phyloP scores from a whole-genome alignment of 2,329 filamentous ascomycete genomes.

The Colletotrichum lupini region DNA sequence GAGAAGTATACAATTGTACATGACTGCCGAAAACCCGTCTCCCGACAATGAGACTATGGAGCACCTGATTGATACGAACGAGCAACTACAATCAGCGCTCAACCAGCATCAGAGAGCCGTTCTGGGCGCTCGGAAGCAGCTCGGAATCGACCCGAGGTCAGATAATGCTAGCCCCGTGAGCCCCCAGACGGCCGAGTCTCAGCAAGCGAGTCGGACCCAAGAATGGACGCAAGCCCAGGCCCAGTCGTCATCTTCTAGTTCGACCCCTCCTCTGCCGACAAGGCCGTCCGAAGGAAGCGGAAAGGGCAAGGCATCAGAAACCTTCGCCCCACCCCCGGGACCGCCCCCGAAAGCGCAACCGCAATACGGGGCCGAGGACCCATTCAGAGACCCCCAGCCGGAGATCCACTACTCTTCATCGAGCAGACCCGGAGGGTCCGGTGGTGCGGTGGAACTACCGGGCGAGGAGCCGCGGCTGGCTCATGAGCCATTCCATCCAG shows the following conservation, averaged over 20 bases:
- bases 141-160: slow-evolving; percentile 52
- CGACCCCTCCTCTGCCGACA: slow-evolving; percentile 20
- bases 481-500: slow-evolving; percentile 53
- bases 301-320: slow-evolving; percentile 43
- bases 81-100: slow-evolving; percentile 84
- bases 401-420: slow-evolving; percentile 20
- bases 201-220: slow-evolving; percentile 32
- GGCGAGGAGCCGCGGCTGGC: slow-evolving; percentile 49
- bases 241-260: slow-evolving; percentile 34
- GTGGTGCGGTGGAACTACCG: slow-evolving; percentile 25
- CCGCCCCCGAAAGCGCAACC: slow-evolving; percentile 43
- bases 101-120: slow-evolving; percentile 88
- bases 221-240: slow-evolving; percentile 39
- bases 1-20: slow-evolving; percentile 86
- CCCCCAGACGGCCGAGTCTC: slow-evolving; percentile 36
- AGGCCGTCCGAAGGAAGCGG: slow-evolving; percentile 32
- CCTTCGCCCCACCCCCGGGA: slow-evolving; percentile 31
- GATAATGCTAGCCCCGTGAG: slow-evolving; percentile 41
- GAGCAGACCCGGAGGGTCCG: slow-evolving; percentile 38
- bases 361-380: slow-evolving; percentile 44
- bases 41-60: slow-evolving; percentile 96
- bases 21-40: slow-evolving; percentile 79
- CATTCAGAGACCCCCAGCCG: slow-evolving; percentile 40
- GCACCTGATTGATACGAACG: slow-evolving; percentile 92
- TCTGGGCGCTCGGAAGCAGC: slow-evolving; percentile 68